These are phyloP conservation scores for Blastobotrys attinorum DNA, from an alignment of 805 yeast genomes.

Conservation along the genomic window DNA sequence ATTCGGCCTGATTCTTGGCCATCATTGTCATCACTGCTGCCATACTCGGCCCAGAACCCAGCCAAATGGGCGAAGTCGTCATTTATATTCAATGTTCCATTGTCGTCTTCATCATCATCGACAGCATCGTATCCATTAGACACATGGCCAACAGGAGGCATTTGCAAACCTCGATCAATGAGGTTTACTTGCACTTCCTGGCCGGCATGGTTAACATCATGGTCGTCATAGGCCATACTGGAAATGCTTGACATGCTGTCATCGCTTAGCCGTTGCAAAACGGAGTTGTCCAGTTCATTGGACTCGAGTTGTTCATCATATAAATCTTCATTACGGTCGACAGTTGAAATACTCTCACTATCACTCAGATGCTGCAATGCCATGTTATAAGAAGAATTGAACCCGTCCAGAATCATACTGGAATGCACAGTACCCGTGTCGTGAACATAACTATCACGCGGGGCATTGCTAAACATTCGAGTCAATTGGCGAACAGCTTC, in stretches of 20 bases:
- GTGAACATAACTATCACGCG: background rate
- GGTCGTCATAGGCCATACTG: too few relatives aligned
- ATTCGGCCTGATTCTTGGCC: background rate
- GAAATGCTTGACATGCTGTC: too few relatives aligned
- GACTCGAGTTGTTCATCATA: too few relatives aligned
- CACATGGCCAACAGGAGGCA: conserved; percentile 4
- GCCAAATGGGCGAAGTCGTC: conserved; percentile 30
- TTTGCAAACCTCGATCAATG: too few relatives aligned
- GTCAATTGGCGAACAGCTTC: background rate
- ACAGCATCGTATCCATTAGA: conserved; percentile 2
- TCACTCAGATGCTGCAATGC: background rate
- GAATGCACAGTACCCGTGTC: background rate
- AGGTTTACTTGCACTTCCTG: too few relatives aligned
- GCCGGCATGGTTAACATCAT: too few relatives aligned
- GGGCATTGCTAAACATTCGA: background rate
- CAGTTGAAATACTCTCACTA: background rate
- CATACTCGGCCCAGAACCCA: conserved; percentile 22
- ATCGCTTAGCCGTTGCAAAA: too few relatives aligned
- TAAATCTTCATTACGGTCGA: too few relatives aligned
- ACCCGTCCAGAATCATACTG: background rate
- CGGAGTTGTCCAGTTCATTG: too few relatives aligned
- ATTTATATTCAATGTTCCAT: conserved; percentile 16
- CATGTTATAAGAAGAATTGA: background rate
- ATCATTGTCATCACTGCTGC: background rate
- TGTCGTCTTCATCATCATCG: conserved; percentile 3